phyloP scores from a whole-genome alignment of 805 yeast species.

The Candida qinlingensis region DNA sequence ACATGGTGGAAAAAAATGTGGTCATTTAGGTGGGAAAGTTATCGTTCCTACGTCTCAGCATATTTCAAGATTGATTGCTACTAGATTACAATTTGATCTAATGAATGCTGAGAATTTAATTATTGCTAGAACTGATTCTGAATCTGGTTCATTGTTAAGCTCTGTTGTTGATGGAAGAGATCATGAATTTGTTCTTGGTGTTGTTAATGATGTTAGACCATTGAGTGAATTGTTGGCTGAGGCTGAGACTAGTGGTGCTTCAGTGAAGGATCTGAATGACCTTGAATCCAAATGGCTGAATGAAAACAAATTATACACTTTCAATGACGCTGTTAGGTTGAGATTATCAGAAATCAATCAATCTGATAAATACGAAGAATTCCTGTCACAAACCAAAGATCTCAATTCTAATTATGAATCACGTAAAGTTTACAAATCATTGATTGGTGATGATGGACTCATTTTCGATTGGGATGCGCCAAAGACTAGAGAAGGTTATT shows the following conservation, averaged over 20 bases:
- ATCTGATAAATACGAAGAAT: slow-evolving; percentile 23
- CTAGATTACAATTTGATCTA: slow-evolving; percentile 60
- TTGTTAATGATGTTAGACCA: slow-evolving; percentile 33
- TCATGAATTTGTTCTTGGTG: slow-evolving; percentile 51
- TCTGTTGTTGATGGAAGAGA: slow-evolving; percentile 51
- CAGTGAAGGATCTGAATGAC: slow-evolving; percentile 29
- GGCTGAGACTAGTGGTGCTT: slow-evolving; percentile 37
- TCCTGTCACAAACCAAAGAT: slow-evolving; percentile 14
- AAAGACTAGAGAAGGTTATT: slow-evolving; percentile 53
- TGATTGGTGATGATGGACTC: slow-evolving; percentile 6
- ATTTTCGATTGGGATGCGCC: slow-evolving; percentile 57
- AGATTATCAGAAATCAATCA: slow-evolving; percentile 21
- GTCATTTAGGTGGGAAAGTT: slow-evolving; percentile 58
- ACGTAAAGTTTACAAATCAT: slow-evolving; percentile 18
- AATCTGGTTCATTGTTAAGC: slow-evolving; percentile 46
- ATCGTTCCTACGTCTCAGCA: slow-evolving; percentile 56
- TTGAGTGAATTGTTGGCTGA: slow-evolving; percentile 39
- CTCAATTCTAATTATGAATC: slow-evolving; percentile 16
- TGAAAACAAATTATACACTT: slow-evolving; percentile 37
- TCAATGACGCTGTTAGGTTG: slow-evolving; percentile 43
- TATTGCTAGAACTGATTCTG: slow-evolving; percentile 59
- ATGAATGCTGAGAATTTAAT: slow-evolving; percentile 54
- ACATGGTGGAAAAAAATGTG: slow-evolving; percentile 63
- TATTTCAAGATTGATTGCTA: slow-evolving; percentile 47
- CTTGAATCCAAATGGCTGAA: slow-evolving; percentile 45